Evolutionary conservation across 768 basidiomycete species (phyloP).

Genomic region (Boletellus emodensis): DNA sequence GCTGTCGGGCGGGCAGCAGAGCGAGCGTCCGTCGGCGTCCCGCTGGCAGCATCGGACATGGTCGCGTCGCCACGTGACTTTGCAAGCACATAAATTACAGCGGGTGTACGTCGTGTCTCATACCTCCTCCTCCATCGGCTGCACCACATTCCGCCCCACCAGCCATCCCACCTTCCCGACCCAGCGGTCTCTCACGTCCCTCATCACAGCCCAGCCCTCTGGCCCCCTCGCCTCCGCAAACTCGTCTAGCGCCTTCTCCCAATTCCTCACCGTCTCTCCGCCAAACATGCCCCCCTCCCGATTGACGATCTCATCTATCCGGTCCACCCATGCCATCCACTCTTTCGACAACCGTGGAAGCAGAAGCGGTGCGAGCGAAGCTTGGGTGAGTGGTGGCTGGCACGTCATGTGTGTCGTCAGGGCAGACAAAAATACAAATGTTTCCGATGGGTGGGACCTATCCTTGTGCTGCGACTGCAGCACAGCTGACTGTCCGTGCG

Average conservation of each 20-base stretch:
- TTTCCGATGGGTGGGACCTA: constrained; percentile 69
- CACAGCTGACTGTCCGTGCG: constrained; percentile 40
- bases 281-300: constrained; percentile 77
- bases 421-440: constrained; percentile 64
- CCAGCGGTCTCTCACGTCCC: constrained; percentile 59
- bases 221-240: constrained; percentile 52
- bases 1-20: neutral
- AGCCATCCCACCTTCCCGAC: constrained; percentile 76
- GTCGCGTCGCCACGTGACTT: too few species aligned
- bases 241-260: constrained; percentile 68
- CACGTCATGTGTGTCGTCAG: constrained; percentile 64
- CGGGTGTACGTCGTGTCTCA: neutral
- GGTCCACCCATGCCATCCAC: constrained; percentile 75
- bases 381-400: constrained; percentile 65
- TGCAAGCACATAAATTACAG: too few species aligned
- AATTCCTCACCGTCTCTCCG: constrained; percentile 59
- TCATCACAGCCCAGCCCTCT: constrained; percentile 40
- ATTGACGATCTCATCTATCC: constrained; percentile 68
- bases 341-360: constrained; percentile 65
- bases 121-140: constrained; percentile 31
- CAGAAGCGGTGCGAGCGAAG: constrained; percentile 52
- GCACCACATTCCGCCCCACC: constrained; percentile 43
- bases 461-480: constrained; percentile 56
- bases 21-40: neutral
- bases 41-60: too few species aligned